Evolutionary conservation across 805 yeast genomes (phyloP).

Genomic region (Cyberlindnera mycetangii): DNA sequence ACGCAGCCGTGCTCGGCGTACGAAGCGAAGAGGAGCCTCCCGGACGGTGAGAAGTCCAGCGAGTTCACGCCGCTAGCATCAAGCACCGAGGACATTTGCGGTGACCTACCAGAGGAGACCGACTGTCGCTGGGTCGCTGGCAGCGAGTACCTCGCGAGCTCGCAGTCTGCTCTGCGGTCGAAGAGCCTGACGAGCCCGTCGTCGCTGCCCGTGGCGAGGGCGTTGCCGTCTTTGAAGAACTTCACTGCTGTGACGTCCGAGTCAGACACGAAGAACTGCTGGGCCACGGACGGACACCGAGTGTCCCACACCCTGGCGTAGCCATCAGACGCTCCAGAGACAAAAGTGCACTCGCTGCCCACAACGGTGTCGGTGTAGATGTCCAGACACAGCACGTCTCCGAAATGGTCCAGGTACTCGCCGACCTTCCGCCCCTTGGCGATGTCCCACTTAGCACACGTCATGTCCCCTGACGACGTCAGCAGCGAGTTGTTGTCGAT

Average conservation of each 20-base stretch:
- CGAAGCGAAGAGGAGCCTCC: conserved; percentile 70
- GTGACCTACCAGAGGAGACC: no score
- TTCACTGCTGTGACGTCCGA: conserved; percentile 63
- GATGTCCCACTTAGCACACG: conserved; percentile 79
- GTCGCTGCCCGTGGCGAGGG: conserved; percentile 75
- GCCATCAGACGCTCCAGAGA: conserved; percentile 70
- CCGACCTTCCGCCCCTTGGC: conserved; percentile 50
- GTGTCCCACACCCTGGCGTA: conserved; percentile 64
- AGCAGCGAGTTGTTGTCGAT: conserved; percentile 52
- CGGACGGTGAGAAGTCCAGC: conserved; percentile 69
- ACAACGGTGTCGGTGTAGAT: conserved; percentile 23
- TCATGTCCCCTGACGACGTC: conserved; percentile 81
- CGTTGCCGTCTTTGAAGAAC: conserved; percentile 67
- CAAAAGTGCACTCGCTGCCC: conserved; percentile 35
- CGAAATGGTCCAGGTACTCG: conserved; percentile 63
- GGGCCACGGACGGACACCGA: conserved; percentile 38
- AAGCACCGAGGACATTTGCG: conserved; percentile 29
- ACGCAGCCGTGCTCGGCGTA: conserved; percentile 74
- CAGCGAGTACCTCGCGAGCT: conserved; percentile 47
- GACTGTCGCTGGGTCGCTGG: conserved; percentile 14
- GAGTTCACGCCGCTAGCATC: conserved; percentile 72
- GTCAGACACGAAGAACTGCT: conserved; percentile 52
- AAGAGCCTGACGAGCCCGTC: conserved; percentile 68
- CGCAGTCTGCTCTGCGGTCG: conserved; percentile 78
- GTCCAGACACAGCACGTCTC: conserved; percentile 61